Evolutionary conservation across 2,329 filamentous ascomycete species (phyloP), one percentile per base, ranked within the genome.

Genomic region (Elsinoe necatrix): DNA sequence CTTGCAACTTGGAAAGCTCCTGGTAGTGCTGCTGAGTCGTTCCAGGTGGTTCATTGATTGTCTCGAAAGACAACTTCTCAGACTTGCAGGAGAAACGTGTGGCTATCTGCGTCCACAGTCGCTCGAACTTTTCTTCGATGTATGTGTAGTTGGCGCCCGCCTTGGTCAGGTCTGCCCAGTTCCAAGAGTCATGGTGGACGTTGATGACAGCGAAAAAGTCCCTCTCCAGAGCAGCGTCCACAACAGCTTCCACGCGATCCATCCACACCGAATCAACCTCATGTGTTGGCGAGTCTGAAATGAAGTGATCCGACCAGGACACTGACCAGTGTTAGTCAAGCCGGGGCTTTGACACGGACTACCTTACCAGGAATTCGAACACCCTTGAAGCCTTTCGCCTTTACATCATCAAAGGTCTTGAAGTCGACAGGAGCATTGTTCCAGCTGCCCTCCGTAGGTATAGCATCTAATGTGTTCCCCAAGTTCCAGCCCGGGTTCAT

Each of bases 401-500:
- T 77, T 31, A 80, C 71, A 52, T 76, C 69, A 42, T 78, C 71
- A 57, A 84, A 80, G 0, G 78, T 81, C 1, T 65, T 64, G 1
- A 68, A 69, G 4, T 74, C 69, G 0, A 81, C 78, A 0, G 76
- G 73, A 0, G 75, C 71, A 57, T 83, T 83, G 61, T 80, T 80
- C 80, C 80, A 84, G 1, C 75, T 77, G 4, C 78, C 79, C 64
- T 84, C 81, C 50, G 75, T 70, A 4, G 79, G 75, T 6, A 75
- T 67, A 1, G 79, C 78, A 63, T 83, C 81, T 27, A 83, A 72
- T 0, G 79, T 81, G 57, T 83, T 83, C 8, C 80, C 81, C 7
- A 82, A 62, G 60, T 83, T 83, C 80, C 80, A 83, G 6, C 80
- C 80, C 0, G 79, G 76, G 50, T 77, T 77, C 39, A 81, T 69